Conservation (phyloP, 257 asterid species). For the Verbascum thapsus region DNA sequence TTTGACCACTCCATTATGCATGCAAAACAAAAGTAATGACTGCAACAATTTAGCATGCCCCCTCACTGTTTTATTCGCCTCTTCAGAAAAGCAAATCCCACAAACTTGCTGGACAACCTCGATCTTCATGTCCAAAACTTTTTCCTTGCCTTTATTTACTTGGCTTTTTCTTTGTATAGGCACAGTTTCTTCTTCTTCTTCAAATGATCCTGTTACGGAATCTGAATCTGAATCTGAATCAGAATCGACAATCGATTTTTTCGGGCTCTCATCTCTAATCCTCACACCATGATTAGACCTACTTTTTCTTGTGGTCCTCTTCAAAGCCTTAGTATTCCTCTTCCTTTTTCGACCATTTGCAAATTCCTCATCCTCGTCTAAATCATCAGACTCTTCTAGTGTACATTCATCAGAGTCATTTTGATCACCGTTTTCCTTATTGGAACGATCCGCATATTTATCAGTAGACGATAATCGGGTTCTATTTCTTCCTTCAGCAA, state of each 20-base stretch:
- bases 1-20: slow-evolving; percentile 89
- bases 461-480: no score
- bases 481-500: slow-evolving; percentile 12
- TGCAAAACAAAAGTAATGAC: slow-evolving; percentile 75
- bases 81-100: slow-evolving; percentile 75
- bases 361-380: slow-evolving; percentile 45
- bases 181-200: slow-evolving; percentile 50
- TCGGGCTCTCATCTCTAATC: slow-evolving; percentile 30
- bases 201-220: slow-evolving; percentile 49
- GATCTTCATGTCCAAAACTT: slow-evolving; percentile 42
- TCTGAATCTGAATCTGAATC: slow-evolving; percentile 46
- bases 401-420: slow-evolving; percentile 40
- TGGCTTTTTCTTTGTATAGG: no score
- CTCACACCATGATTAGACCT: slow-evolving; percentile 27
- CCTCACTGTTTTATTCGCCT: slow-evolving; percentile 55
- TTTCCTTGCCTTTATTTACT: slow-evolving; percentile 59
- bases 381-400: slow-evolving; percentile 34
- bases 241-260: slow-evolving; percentile 34
- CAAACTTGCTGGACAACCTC: slow-evolving; percentile 69
- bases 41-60: slow-evolving; percentile 69
- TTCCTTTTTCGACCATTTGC: slow-evolving; percentile 25
- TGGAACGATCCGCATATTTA: background rate
- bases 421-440: slow-evolving; percentile 29
- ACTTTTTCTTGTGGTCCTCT: slow-evolving; percentile 35
- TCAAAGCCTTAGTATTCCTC: slow-evolving; percentile 36